Evolutionary conservation across 2,329 filamentous ascomycete genomes (phyloP), one percentile per base, ranked within the genome.

Genomic region (Fusarium palustre): DNA sequence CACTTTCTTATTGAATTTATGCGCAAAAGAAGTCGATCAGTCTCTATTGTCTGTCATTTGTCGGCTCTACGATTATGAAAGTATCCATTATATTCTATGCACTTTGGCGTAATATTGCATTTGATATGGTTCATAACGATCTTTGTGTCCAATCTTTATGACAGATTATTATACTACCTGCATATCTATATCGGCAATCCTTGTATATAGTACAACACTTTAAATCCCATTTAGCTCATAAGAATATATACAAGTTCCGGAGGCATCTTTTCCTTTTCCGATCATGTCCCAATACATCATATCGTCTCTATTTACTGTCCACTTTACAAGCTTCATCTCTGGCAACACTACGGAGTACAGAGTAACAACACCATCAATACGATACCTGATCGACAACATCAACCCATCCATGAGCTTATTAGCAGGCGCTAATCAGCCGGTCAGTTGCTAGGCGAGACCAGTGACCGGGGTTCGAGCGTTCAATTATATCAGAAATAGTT

Each of bases 371-470:
- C 36, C 28, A 58, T 22, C 59, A 46, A 50, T 31, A 38, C 48
- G 36, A 39, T 39, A 39, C 34, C 56, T 49, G 58, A 59, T 65
- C 42, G 36, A 47, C 47, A 31, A 47, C 36, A 48, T 24, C 24
- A 52, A 46, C 52, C 20, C 46, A 47, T 50, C 43, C 50, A 41
- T 47, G 41, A 22, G 36, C 39, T 28, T 30, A 46, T 43, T 31
- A 45, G 36, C 22, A 50, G 20, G 15, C 67, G 58, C 66, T 70
- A 69, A 54, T 47, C 52, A 55, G 48, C 58, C 42, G 54, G 62
- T 25, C 49, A 43, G 31, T 57, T 24, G 49, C 22, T 69, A 67
- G 66, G 57, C 66, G 66, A 67, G 66, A 69, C 69, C 66, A 69
- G 38, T 54, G 66, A 69, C 66, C 57, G 59, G 66, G 66, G 56